These are phyloP conservation scores for Cryptococcus sp. DNA, from an alignment of 1,284 basidiomycete genomes.

Conservation along the genomic window DNA sequence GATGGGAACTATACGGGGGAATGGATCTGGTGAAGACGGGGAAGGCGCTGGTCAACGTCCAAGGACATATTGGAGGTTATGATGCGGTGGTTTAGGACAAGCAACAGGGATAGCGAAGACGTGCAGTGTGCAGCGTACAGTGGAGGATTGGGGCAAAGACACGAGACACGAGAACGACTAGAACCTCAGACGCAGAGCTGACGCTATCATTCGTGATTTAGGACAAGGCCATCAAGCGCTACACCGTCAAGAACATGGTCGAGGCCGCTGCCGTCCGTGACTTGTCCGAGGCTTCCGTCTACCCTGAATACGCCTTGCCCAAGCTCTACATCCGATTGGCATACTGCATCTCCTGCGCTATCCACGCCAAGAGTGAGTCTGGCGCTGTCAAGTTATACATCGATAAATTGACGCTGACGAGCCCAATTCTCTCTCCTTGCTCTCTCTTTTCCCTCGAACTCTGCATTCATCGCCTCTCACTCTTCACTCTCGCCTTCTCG, in stretches of 20 bases:
- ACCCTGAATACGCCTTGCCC: slow-evolving; percentile 94
- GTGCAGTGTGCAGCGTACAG: not conserved
- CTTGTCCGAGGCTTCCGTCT: slow-evolving; percentile 94
- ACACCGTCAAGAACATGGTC: slow-evolving; percentile 99
- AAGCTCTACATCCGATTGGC: slow-evolving; percentile 99
- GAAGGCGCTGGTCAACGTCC: too few species aligned
- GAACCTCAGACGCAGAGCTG: slow-evolving; percentile 9
- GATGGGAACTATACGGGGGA: too few species aligned
- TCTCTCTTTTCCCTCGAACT: too few species aligned
- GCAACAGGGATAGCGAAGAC: not conserved
- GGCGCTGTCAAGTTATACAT: not conserved
- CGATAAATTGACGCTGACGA: not conserved
- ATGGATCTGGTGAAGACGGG: too few species aligned
- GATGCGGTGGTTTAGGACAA: too few species aligned
- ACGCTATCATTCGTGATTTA: slow-evolving; percentile 24
- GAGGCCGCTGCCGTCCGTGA: slow-evolving; percentile 97
- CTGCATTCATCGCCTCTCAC: too few species aligned
- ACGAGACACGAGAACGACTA: not conserved
- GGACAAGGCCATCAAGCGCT: slow-evolving; percentile 99
- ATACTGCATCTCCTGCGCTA: slow-evolving; percentile 99
- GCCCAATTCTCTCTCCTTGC: too few species aligned
- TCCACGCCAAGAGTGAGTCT: slow-evolving; percentile 90
- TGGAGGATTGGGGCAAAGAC: not conserved
- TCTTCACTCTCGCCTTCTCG: not conserved
- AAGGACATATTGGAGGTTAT: too few species aligned